phyloP scores from a whole-genome alignment of 2,329 filamentous ascomycete species.

The Ophiostoma tasmaniense region DNA sequence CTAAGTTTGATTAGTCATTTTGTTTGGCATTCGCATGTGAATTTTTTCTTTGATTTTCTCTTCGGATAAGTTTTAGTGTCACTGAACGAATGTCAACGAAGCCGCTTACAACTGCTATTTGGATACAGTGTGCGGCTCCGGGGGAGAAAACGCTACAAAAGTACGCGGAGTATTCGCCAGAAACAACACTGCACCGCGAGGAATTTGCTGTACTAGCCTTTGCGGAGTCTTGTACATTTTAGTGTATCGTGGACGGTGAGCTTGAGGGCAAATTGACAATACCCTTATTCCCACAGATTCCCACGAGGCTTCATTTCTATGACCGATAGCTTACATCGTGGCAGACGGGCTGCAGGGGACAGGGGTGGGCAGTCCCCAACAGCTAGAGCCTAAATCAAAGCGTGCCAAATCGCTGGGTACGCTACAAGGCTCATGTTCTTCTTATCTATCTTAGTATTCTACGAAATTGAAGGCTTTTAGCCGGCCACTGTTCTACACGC shows the following conservation, averaged over 20 bases:
- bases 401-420: neutral
- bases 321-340: neutral
- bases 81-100: neutral
- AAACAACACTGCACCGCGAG: neutral
- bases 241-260: neutral
- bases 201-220: neutral
- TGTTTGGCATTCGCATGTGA: neutral
- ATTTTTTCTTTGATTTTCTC: neutral
- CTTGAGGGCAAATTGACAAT: neutral
- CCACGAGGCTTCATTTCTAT: neutral
- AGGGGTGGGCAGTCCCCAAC: neutral
- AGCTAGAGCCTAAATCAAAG: neutral
- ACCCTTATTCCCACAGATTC: neutral
- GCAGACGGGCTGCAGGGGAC: neutral
- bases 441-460: neutral
- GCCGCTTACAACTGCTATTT: neutral
- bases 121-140: neutral
- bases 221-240: neutral
- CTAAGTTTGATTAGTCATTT: neutral
- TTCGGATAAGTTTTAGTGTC: neutral
- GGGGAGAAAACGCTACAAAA: neutral
- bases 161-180: neutral
- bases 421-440: neutral
- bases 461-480: neutral
- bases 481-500: neutral